phyloP scores from a whole-genome alignment of 805 yeast species.

The Candida yuanshanica region DNA sequence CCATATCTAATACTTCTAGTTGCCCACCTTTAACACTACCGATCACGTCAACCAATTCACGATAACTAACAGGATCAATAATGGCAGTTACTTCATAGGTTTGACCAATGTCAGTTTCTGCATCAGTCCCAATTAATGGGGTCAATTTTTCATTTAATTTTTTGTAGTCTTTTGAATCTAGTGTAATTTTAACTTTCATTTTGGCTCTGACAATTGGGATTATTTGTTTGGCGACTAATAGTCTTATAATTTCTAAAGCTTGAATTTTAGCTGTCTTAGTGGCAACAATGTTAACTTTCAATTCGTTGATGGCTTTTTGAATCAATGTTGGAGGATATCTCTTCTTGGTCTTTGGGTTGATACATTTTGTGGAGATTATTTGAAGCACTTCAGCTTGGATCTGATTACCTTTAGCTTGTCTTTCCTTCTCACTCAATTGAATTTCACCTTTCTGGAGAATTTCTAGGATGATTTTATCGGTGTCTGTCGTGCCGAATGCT shows the following conservation, averaged over 20 bases:
- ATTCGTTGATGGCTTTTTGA: constrained; percentile 72
- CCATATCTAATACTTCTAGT: constrained; percentile 83
- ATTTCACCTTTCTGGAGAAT: constrained; percentile 89
- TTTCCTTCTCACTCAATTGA: constrained; percentile 89
- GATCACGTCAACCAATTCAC: constrained; percentile 58
- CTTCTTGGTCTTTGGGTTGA: constrained; percentile 83
- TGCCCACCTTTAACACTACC: constrained; percentile 51
- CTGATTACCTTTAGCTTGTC: constrained; percentile 68
- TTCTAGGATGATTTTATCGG: constrained; percentile 69
- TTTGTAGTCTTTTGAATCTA: constrained; percentile 49
- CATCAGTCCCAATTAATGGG: constrained; percentile 36
- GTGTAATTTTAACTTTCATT: constrained; percentile 74
- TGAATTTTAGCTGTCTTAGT: constrained; percentile 76
- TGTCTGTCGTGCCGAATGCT: constrained; percentile 71
- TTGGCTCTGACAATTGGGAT: constrained; percentile 93
- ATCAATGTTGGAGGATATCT: constrained; percentile 95
- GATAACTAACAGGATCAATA: constrained; percentile 82
- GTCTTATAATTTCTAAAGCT: constrained; percentile 85
- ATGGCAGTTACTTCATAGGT: constrained; percentile 55
- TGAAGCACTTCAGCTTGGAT: constrained; percentile 77
- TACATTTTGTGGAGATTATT: constrained; percentile 81
- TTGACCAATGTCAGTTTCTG: constrained; percentile 38
- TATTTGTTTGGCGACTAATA: constrained; percentile 69
- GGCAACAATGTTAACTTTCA: constrained; percentile 74
- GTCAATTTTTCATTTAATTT: constrained; percentile 37